phyloP scores from a whole-genome alignment of 2,329 filamentous ascomycete genomes.

The Fusarium liriodendri region DNA sequence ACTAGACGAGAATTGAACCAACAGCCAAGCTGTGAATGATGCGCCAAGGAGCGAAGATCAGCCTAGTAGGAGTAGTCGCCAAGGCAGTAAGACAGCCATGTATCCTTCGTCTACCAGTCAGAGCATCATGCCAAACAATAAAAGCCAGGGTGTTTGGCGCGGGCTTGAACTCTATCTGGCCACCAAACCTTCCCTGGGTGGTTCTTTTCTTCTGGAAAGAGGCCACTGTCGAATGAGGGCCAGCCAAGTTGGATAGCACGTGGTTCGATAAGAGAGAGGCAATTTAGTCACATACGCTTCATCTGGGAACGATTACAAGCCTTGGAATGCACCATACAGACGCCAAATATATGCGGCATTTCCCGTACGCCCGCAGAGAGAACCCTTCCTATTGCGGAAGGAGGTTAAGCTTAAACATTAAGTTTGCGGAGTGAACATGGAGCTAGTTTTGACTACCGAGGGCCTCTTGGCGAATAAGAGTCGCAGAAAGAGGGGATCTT shows the following conservation, averaged over 20 bases:
- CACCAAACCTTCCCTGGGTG: background rate
- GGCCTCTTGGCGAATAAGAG: background rate
- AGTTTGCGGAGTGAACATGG: background rate
- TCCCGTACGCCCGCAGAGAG: constrained; percentile 18
- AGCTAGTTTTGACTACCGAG: background rate
- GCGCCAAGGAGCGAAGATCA: constrained; percentile 2
- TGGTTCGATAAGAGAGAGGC: background rate
- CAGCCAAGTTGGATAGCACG: background rate
- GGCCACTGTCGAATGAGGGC: background rate
- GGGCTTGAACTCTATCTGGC: background rate
- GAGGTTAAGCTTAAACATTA: constrained; percentile 13
- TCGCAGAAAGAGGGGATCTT: background rate
- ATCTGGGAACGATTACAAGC: background rate
- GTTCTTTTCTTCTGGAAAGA: constrained; percentile 10
- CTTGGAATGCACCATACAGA: background rate
- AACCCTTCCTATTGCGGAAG: constrained; percentile 22
- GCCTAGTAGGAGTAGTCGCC: background rate
- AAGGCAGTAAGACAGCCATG: background rate
- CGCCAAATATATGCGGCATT: constrained; percentile 13
- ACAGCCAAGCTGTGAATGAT: constrained; percentile 1
- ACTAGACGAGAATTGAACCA: background rate
- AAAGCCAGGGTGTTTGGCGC: background rate
- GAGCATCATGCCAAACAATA: background rate
- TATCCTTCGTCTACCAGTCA: background rate
- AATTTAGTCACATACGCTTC: background rate